These are phyloP conservation scores for Penicillium concentricum DNA, from an alignment of 2,329 filamentous ascomycete species.

Conservation along the genomic window DNA sequence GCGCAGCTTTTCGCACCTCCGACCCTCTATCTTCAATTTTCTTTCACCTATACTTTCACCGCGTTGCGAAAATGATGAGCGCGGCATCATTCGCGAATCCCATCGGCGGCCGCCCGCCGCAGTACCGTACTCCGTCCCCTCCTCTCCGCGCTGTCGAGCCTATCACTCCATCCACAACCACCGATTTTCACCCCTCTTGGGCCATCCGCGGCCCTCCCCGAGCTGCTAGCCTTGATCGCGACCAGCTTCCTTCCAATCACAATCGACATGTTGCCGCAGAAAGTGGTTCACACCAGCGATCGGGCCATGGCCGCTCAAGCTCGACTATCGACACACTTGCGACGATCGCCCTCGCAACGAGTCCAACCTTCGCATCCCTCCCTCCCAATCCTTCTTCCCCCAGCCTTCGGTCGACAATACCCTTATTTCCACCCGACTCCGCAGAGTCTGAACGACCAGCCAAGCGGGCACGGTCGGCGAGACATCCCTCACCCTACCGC, in stretches of 20 bases:
- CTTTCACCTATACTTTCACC: constrained; percentile 4
- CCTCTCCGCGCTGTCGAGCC: constrained; percentile 48
- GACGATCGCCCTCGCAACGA: constrained; percentile 52
- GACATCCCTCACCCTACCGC: constrained; percentile 46
- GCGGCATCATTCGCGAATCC: constrained; percentile 41
- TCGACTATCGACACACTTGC: constrained; percentile 52
- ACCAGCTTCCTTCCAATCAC: constrained; percentile 22
- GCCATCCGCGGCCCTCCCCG: constrained; percentile 28
- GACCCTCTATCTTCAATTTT: constrained; percentile 15
- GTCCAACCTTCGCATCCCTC: constrained; percentile 43
- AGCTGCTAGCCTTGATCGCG: constrained; percentile 26
- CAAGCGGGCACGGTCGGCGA: constrained; percentile 62
- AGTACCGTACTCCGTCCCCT: constrained; percentile 49
- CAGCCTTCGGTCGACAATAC: constrained; percentile 22
- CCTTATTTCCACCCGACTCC: constrained; percentile 32
- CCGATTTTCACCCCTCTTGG: constrained; percentile 32
- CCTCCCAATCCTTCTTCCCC: constrained; percentile 33
- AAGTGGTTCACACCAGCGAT: constrained; percentile 27
- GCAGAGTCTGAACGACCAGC: constrained; percentile 50
- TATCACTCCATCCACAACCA: constrained; percentile 40
- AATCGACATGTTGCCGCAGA: constrained; percentile 21
- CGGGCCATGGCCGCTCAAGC: constrained; percentile 45
- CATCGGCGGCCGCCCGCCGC: constrained; percentile 38
- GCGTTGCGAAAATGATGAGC: constrained; percentile 36
- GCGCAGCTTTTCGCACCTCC: constrained; percentile 28